Conservation (phyloP, 2,329 filamentous ascomycete species). For the Xylaria sp. region DNA sequence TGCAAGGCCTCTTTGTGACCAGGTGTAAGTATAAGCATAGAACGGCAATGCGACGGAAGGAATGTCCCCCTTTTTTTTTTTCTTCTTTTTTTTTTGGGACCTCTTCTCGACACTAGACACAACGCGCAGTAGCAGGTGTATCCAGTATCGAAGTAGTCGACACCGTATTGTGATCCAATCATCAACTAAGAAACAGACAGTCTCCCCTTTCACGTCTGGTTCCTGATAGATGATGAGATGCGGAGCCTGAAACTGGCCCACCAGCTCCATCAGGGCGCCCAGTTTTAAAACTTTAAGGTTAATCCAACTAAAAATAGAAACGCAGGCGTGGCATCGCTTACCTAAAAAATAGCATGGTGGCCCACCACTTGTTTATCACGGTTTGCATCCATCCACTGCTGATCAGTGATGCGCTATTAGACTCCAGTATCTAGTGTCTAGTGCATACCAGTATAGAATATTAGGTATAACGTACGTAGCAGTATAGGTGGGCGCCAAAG, state of each 20-base stretch:
- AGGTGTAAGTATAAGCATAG: no score
- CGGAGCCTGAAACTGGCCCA: slow-evolving; percentile 13
- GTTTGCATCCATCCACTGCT: neutral
- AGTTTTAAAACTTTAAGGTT: slow-evolving; percentile 23
- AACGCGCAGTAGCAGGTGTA: no score
- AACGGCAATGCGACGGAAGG: no score
- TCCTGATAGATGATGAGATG: neutral
- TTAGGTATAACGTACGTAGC: no score
- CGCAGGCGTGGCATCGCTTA: slow-evolving; percentile 17
- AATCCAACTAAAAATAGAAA: slow-evolving; percentile 25
- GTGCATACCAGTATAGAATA: neutral
- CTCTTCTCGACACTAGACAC: no score
- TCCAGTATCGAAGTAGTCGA: neutral
- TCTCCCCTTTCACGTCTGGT: neutral
- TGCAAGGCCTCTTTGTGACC: no score
- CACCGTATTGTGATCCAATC: neutral
- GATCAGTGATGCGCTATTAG: slow-evolving; percentile 1
- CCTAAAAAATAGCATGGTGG: slow-evolving; percentile 4
- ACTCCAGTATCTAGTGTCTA: neutral
- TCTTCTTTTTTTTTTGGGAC: no score
- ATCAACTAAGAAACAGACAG: neutral
- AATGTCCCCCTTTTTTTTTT: no score
- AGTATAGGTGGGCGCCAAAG: no score
- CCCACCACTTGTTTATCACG: neutral
- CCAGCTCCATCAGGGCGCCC: neutral